Evolutionary conservation across 2,329 filamentous ascomycete species (phyloP).

Genomic region (Epichloe typhina): DNA sequence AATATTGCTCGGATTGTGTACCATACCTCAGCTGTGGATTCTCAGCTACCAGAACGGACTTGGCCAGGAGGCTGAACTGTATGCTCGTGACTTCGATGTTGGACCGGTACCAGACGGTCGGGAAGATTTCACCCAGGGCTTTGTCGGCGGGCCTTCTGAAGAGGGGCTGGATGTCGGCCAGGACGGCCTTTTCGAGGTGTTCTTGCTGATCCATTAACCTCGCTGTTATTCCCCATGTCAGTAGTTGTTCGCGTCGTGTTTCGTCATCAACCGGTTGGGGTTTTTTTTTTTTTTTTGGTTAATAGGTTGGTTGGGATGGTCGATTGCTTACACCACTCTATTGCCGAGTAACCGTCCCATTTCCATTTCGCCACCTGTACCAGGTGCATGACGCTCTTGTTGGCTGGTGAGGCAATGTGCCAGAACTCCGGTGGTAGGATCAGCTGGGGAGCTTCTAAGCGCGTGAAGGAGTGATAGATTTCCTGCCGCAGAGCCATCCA

Average conservation of each 20-base stretch:
- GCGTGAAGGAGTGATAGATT: constrained; percentile 27
- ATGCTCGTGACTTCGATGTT: constrained; percentile 27
- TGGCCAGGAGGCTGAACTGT: constrained; percentile 26
- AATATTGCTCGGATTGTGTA: too few relatives aligned
- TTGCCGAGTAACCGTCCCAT: constrained; percentile 22
- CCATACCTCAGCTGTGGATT: constrained; percentile 23
- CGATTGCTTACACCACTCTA: constrained; percentile 23
- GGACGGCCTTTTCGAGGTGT: constrained; percentile 20
- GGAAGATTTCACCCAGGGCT: constrained; percentile 25
- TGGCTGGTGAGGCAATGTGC: constrained; percentile 22
- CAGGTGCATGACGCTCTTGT: constrained; percentile 28
- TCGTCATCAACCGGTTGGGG: too few relatives aligned
- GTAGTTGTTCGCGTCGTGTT: neutral
- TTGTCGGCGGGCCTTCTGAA: constrained; percentile 21
- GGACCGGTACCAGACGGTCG: constrained; percentile 25
- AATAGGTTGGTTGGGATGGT: too few relatives aligned
- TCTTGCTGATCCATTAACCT: constrained; percentile 24
- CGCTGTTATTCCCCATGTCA: constrained; percentile 9
- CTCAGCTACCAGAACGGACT: constrained; percentile 26
- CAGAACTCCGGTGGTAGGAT: constrained; percentile 22
- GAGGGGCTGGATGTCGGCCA: constrained; percentile 21
- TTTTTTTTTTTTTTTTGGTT: too few relatives aligned
- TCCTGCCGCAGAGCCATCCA: constrained; percentile 29
- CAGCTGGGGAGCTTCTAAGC: constrained; percentile 24
- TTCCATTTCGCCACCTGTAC: constrained; percentile 28